phyloP scores from a whole-genome alignment of 768 basidiomycete species.

The Chiua virens region DNA sequence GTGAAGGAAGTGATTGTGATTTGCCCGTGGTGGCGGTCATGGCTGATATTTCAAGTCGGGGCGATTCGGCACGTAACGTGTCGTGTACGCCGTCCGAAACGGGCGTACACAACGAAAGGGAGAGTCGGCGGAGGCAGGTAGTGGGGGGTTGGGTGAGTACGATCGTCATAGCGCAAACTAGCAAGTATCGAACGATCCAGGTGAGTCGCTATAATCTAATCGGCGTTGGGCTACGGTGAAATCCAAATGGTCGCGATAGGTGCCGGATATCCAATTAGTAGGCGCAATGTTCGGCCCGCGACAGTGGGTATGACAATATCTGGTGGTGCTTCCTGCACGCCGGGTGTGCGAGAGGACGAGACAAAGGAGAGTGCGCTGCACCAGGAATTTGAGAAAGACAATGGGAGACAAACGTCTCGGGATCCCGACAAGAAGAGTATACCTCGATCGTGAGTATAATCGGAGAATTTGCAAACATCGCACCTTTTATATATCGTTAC shows the following conservation, averaged over 20 bases:
- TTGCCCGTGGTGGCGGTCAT: conserved; percentile 1
- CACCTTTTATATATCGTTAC: conserved; percentile 1
- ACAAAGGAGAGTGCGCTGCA: conserved; percentile 6
- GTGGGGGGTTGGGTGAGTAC: conserved; percentile 4
- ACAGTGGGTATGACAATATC: background rate
- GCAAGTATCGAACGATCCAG: background rate
- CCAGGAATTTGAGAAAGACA: background rate
- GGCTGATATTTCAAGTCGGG: background rate
- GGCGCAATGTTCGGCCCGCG: background rate
- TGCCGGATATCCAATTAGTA: conserved; percentile 3
- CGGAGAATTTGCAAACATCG: conserved; percentile 1
- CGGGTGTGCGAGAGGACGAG: conserved; percentile 14
- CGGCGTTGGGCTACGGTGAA: background rate
- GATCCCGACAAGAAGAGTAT: background rate
- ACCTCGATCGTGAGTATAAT: conserved; percentile 4
- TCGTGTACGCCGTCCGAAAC: background rate
- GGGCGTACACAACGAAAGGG: background rate
- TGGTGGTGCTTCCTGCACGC: conserved; percentile 6
- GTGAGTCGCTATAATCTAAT: conserved; percentile 11
- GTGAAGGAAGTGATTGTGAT: conserved; percentile 13
- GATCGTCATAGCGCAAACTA: conserved; percentile 13
- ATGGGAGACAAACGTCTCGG: background rate
- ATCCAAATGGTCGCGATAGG: conserved; percentile 2
- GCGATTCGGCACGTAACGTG: background rate
- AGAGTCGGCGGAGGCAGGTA: conserved; percentile 4